A percentile compares a stretch with the other conserved stretches of the same genome.
phyloP scores from a whole-genome alignment of 805 yeast genomes.

The Blastobotrys terrestris region DNA sequence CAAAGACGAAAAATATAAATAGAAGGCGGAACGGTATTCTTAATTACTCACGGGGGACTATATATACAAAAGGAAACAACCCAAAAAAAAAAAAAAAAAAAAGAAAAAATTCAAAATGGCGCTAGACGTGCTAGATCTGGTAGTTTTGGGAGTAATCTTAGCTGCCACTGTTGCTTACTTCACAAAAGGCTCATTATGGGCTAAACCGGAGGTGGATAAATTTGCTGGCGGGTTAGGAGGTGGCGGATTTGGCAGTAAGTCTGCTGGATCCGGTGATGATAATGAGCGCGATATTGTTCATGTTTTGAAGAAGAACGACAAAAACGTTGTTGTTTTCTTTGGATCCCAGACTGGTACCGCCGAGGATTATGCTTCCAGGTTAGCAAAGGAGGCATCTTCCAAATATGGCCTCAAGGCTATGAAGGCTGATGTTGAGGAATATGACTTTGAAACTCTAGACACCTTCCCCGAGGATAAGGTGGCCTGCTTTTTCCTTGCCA shows the following conservation, averaged over 20 bases:
- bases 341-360: constrained; percentile 99
- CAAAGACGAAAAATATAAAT: too few species aligned
- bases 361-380: constrained; percentile 89
- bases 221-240: constrained; percentile 19
- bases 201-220: constrained; percentile 23
- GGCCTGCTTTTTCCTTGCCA: constrained; percentile 78
- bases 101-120: not conserved
- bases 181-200: constrained; percentile 54
- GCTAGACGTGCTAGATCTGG: constrained; percentile 49
- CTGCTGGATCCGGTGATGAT: constrained; percentile 15
- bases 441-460: constrained; percentile 72
- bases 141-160: constrained; percentile 60
- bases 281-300: constrained; percentile 26
- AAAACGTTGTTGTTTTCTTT: constrained; percentile 73
- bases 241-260: constrained; percentile 13
- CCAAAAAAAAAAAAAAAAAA: not conserved
- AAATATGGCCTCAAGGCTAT: constrained; percentile 75
- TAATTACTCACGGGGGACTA: too few species aligned
- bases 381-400: constrained; percentile 80
- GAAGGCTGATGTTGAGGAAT: constrained; percentile 84
- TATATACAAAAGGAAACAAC: not conserved
- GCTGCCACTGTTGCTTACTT: constrained; percentile 61
- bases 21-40: not conserved
- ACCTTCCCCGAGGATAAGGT: constrained; percentile 51
- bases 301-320: constrained; percentile 48